These are phyloP conservation scores for Venturiaceae sp. DNA, from an alignment of 2,329 filamentous ascomycete species.

Conservation along the genomic window DNA sequence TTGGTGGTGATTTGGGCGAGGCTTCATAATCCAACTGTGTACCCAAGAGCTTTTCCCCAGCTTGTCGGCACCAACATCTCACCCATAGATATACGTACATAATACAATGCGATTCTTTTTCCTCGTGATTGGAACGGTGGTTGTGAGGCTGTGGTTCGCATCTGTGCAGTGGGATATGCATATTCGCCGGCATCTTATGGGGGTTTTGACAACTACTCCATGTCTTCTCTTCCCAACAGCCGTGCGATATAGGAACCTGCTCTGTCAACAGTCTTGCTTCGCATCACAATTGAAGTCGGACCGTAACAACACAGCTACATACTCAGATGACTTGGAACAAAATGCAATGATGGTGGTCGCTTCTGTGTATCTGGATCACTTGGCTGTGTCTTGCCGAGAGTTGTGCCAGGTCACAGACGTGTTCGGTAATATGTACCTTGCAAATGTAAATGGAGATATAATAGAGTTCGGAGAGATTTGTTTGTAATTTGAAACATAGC, in stretches of 20 bases:
- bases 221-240: conserved; percentile 22
- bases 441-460: neutral
- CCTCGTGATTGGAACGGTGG: neutral
- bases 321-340: neutral
- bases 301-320: conserved; percentile 29
- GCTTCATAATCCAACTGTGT: too few species aligned
- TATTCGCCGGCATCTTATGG: neutral
- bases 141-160: too few species aligned
- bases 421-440: neutral
- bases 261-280: conserved; percentile 27
- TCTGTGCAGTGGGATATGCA: too few species aligned
- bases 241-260: conserved; percentile 27
- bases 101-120: neutral
- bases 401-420: neutral
- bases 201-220: conserved; percentile 9
- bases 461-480: neutral
- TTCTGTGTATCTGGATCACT: too few species aligned
- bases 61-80: too few species aligned
- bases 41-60: too few species aligned
- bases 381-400: neutral
- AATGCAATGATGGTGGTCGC: too few species aligned
- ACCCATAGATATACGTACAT: neutral
- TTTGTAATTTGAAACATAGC: neutral
- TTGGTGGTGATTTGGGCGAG: too few species aligned
- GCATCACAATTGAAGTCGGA: conserved; percentile 17